Evolutionary conservation across 192 early-diverging fungal species (phyloP).

Genomic region (Cladochytrium replicatum): DNA sequence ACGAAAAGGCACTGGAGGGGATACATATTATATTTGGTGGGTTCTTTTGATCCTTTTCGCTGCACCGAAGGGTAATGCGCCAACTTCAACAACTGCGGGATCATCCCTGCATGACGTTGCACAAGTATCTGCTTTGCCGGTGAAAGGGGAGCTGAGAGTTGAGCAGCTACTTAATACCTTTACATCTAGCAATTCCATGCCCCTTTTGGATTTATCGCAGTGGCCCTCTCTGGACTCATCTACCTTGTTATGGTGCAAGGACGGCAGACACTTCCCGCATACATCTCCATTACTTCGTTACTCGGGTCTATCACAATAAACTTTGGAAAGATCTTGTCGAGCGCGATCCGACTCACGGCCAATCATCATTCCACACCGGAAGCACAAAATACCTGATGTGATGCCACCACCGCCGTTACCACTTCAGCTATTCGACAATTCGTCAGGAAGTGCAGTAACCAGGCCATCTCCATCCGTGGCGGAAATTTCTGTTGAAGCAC

Average conservation of each 20-base stretch:
- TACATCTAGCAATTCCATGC: background rate
- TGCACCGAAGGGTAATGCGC: slow-evolving; percentile 4
- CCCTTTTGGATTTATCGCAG: background rate
- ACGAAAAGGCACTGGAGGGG: slow-evolving; percentile 1
- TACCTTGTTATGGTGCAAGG: background rate
- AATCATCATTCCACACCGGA: too few species aligned
- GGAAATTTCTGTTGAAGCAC: background rate
- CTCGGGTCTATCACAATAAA: slow-evolving; percentile 5
- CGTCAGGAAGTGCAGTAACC: background rate
- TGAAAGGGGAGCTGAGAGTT: too few species aligned
- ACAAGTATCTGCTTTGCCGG: background rate
- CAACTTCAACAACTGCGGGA: background rate
- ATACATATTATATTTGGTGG: slow-evolving; percentile 4
- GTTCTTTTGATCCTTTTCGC: slow-evolving; percentile 10
- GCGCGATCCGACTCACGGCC: background rate
- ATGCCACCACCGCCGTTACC: too few species aligned
- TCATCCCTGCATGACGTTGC: background rate
- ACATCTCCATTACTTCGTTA: slow-evolving; percentile 2
- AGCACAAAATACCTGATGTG: too few species aligned
- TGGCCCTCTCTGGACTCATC: slow-evolving; percentile 1
- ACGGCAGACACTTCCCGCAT: background rate
- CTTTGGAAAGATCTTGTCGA: slow-evolving; percentile 1
- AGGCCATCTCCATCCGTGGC: background rate
- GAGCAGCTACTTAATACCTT: slow-evolving; percentile 1
- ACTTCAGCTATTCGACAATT: background rate